A percentile compares a stretch with the other conserved stretches of the same genome.
Conservation (phyloP, 306 rosid species). For the Boehmeria nivea region DNA sequence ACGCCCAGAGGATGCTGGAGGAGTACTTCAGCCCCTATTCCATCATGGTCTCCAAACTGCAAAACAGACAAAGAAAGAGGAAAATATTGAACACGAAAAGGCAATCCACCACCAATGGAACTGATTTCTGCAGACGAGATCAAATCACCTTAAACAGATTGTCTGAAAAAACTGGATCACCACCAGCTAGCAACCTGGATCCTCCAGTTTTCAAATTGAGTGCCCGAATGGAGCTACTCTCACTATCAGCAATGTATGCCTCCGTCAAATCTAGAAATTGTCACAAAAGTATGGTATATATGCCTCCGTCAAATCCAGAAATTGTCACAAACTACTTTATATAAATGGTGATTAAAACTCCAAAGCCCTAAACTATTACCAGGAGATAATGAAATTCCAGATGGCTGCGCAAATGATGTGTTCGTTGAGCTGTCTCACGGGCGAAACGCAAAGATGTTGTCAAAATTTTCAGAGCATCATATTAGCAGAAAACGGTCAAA, state of each 20-base stretch:
- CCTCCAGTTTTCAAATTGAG: constrained; percentile 79
- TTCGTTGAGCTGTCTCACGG: constrained; percentile 52
- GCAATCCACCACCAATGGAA: background rate
- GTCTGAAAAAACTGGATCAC: constrained; percentile 73
- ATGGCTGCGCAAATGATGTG: constrained; percentile 94
- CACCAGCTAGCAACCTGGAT: constrained; percentile 82
- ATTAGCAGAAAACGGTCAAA: constrained; percentile 2
- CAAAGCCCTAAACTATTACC: constrained; percentile 46
- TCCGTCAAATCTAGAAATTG: constrained; percentile 47
- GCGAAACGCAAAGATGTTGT: constrained; percentile 11
- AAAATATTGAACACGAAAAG: background rate
- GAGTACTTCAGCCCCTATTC: constrained; percentile 77
- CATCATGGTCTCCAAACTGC: constrained; percentile 98
- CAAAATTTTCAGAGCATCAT: constrained; percentile 3
- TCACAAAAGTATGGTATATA: constrained; percentile 19
- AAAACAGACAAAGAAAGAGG: constrained; percentile 3
- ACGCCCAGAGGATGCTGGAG: constrained; percentile 96
- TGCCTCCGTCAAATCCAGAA: constrained; percentile 50
- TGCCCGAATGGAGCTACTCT: constrained; percentile 93
- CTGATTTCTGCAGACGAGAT: constrained; percentile 15
- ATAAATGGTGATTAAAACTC: constrained; percentile 8
- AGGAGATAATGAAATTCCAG: constrained; percentile 82
- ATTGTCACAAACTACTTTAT: constrained; percentile 16
- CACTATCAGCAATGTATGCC: constrained; percentile 87
- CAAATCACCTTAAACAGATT: constrained; percentile 75